These are phyloP conservation scores for Mucor lusitanicus DNA, from an alignment of 371 early-diverging fungal genomes.

Conservation along the genomic window DNA sequence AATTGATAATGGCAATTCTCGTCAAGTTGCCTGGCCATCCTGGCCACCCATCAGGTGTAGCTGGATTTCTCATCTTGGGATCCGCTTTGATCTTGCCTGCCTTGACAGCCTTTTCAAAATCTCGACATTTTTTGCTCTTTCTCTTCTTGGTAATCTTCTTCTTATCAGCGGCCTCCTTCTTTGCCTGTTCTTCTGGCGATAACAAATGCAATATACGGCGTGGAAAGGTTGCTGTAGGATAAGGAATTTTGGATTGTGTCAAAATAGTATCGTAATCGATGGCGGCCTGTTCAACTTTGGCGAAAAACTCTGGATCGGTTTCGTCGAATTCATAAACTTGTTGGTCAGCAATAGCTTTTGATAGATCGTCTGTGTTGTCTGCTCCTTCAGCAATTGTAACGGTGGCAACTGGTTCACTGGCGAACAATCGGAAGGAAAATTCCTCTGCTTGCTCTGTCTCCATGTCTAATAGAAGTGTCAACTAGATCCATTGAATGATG, in stretches of 20 bases:
- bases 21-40: constrained; percentile 53
- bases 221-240: neutral
- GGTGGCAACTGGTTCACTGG: constrained; percentile 34
- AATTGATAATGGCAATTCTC: constrained; percentile 31
- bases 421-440: constrained; percentile 42
- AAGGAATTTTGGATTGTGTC: neutral
- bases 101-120: constrained; percentile 41
- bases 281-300: constrained; percentile 24
- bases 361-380: constrained; percentile 23
- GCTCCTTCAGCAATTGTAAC: constrained; percentile 31
- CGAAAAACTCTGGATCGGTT: constrained; percentile 36
- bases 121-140: constrained; percentile 49
- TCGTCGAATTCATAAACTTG: constrained; percentile 44
- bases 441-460: constrained; percentile 28
- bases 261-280: constrained; percentile 31
- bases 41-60: constrained; percentile 45
- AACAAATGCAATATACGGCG: constrained; percentile 30
- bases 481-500: neutral
- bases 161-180: constrained; percentile 8
- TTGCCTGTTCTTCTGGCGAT: constrained; percentile 8
- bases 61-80: constrained; percentile 42
- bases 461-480: neutral
- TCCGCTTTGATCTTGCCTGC: constrained; percentile 26
- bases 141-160: constrained; percentile 23
- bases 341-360: constrained; percentile 29